Evolutionary conservation across 2,329 filamentous ascomycete genomes (phyloP), one percentile per base, ranked within the genome.

Genomic region (Colletotrichum costaricense): DNA sequence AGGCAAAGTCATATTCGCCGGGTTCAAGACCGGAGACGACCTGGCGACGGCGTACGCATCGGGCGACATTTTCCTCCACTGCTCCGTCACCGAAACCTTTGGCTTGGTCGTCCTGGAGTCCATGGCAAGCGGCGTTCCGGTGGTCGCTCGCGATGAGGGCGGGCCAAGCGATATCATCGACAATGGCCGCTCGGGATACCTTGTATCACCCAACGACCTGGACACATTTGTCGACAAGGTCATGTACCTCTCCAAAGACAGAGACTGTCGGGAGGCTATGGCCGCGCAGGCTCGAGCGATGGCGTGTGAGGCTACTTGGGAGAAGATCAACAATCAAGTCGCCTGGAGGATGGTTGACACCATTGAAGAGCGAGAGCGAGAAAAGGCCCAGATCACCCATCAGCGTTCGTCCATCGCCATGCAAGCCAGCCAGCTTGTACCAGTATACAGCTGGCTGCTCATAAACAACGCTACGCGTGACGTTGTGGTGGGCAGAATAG

Each of bases 51-150:
- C 90, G 11, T 94, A 93, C 76, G 91, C 92, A 2, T 89, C 89
- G 4, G 91, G 89, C 0, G 92, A 94, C 78, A 76, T 94, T n/a
- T 93, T 94, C 78, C 81, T 94, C 16, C 92, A 94, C 81, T 93
- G 91, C 81, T 93, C 90, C 26, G 84, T 93, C 70, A 93, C 92
- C 0, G 92, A 94, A 80, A 94, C 92, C 0, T 93, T 94, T 79
- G 92, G 92, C 0, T 84, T 94, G 11, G 92, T 94, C 0, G 92
- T 93, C 1, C 83, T 93, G 2, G 92, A 93, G 80, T 89, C 90
- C 3, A 93, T 94, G 91, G 91, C 92, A 0, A 93, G 91, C 75
- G 91, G 91, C 3, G 86, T 94, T 2, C 91, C 92, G 0, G 92
- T 94, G 28, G 85, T 94, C 65, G 92, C 92, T 3, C 87, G 92